phyloP scores from a whole-genome alignment of 2,329 filamentous ascomycete genomes.

The Onygena corvina region DNA sequence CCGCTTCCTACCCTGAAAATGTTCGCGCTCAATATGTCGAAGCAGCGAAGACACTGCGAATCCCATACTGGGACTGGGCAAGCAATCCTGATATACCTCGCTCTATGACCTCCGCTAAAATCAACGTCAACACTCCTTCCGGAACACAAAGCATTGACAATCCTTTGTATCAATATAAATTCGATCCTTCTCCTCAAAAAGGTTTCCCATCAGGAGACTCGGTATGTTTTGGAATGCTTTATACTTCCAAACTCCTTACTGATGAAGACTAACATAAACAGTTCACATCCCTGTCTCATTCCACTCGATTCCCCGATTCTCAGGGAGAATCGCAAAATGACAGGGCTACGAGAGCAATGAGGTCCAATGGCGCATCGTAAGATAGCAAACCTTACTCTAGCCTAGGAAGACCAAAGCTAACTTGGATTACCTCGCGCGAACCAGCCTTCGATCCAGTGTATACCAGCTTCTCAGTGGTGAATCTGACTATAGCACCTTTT shows the following conservation, averaged over 20 bases:
- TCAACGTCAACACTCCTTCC: slow-evolving; percentile 34
- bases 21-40: slow-evolving; percentile 38
- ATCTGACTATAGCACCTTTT: slow-evolving; percentile 21
- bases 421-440: not conserved
- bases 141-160: slow-evolving; percentile 32
- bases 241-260: not conserved
- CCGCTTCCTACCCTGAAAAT: slow-evolving; percentile 33
- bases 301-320: slow-evolving; percentile 17
- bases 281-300: slow-evolving; percentile 9
- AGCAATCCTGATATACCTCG: slow-evolving; percentile 23
- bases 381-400: too few relatives aligned
- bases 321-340: slow-evolving; percentile 14
- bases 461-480: slow-evolving; percentile 22
- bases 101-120: slow-evolving; percentile 29
- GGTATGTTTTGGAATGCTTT: slow-evolving; percentile 6
- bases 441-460: slow-evolving; percentile 17
- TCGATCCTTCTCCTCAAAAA: slow-evolving; percentile 15
- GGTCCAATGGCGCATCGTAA: slow-evolving; percentile 18
- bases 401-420: too few relatives aligned
- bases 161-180: slow-evolving; percentile 37
- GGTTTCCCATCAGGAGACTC: slow-evolving; percentile 18
- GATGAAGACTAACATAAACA: not conserved
- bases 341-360: slow-evolving; percentile 15
- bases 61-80: slow-evolving; percentile 43
- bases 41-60: slow-evolving; percentile 33